Evolutionary conservation across 345 rosid species (phyloP), one percentile per base, ranked within the genome.

Genomic region (Cochlearia excelsa): DNA sequence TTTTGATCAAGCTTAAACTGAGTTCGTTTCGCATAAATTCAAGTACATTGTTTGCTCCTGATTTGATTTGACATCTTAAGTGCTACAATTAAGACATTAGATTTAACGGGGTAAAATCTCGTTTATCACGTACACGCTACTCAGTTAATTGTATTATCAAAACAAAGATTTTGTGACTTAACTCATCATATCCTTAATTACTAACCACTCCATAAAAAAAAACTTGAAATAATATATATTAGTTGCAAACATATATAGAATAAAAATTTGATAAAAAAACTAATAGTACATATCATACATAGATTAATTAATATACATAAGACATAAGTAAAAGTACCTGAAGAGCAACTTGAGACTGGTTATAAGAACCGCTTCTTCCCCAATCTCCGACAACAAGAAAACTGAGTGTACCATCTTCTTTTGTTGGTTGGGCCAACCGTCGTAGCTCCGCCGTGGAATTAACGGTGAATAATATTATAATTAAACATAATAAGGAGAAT

Each of bases 351-450:
- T 65, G 53, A 4, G 89, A 79, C 57, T 87, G 95, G 31, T 87
- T 87, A 67, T 52, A 83, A 29, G 49, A 29, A 29, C 92, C 91
- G 66, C 70, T 62, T 69, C 95, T 75, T 51, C 91, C 95, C 95
- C 91, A 87, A 31, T 87, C 95, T 41, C 95, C 89, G 45, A 83
- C 76, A 7, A 87, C 95, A 57, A 87, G 61, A 70, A 84, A 72
- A 66, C 75, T 77, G 46, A 84, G 78, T 2, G 85, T 70, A 40
- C 84, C 83, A 44, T 84, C 85, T 3, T 37, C 38, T 63, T 84
- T 80, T 4, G 54, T 60, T 10, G 73, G 49, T 37, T 84, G 92
- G 26, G 73, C 59, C 5, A 84, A 54, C 37, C 75, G 67, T 30
- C 44, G 67, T 40, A 82, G 76, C 60, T 80, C 77, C 5, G 84